Evolutionary conservation across 2,329 filamentous ascomycete genomes (phyloP), one percentile per base, ranked within the genome.

Genomic region (Xylaria arbuscula): DNA sequence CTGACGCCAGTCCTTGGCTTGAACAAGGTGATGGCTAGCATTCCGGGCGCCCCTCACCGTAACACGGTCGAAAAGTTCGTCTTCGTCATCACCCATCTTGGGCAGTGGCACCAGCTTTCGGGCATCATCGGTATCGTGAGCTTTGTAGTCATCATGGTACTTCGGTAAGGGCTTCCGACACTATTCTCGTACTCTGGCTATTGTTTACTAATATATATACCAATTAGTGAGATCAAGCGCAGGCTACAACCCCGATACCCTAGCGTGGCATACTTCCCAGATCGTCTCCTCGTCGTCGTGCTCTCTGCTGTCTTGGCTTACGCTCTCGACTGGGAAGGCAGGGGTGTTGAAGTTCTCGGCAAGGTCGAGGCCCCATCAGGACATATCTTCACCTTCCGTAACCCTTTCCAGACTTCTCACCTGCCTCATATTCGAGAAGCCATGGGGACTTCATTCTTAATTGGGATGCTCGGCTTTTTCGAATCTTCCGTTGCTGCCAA

Each of bases 401-500:
- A 94, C 86, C 95, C 96, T 0, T 96, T 98, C 76, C 88, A 90
- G 71, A 82, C 88, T 1, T 85, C 88, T 5, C 89, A 97, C 73
- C 90, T 98, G 84, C 86, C 88, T 28, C 92, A 98, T 77, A 92
- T 97, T 62, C 90, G 92, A 24, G 92, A 93, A 70, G 92, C 93
- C 45, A 92, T 98, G 86, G 91, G 93, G 60, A 98, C 96, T 0
- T 92, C 93, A 0, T 97, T 99, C 76, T 85, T 98, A 62, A 97
- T 99, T 72, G 93, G 94, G 0, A 85, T 99, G 28, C 89, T 99
- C 0, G 96, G 96, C n/a, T 99, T 99, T 81, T 99, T 99, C 75
- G 96, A 99, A 80, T 97, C 93, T 2, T 97, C 94, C 0, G 94
- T 99, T 13, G 96, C 96, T 0, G 96, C 96, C 42, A 98, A 98